These are phyloP conservation scores for Limnomonas spitsbergensis DNA, from an alignment of 139 green algal species.

Conservation along the genomic window DNA sequence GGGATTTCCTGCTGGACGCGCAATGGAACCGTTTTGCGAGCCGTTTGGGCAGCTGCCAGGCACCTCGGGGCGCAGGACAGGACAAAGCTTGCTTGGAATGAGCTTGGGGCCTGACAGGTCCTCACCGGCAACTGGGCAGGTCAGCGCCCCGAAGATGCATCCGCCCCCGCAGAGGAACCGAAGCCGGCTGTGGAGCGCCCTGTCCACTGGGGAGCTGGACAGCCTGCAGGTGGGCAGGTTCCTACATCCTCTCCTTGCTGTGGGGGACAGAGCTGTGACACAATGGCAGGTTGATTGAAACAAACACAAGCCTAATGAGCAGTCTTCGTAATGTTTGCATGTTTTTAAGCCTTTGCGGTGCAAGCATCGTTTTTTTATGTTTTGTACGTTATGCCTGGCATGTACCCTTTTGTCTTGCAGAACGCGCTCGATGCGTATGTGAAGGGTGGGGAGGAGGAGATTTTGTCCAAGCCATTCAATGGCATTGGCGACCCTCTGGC, in stretches of 20 bases:
- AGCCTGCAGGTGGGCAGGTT: constrained; percentile 35
- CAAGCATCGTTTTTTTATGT: too few relatives aligned
- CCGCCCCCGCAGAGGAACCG: constrained; percentile 12
- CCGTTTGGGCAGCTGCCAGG: too few relatives aligned
- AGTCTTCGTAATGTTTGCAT: too few relatives aligned
- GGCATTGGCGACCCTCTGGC: background rate
- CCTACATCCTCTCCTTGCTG: too few relatives aligned
- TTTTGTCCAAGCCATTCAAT: constrained; percentile 13
- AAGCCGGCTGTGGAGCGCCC: constrained; percentile 51
- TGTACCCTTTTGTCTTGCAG: constrained; percentile 48
- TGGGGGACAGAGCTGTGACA: too few relatives aligned
- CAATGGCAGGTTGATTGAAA: too few relatives aligned
- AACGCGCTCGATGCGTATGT: constrained; percentile 72
- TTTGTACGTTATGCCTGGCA: too few relatives aligned
- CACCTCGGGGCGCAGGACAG: background rate
- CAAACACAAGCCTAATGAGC: too few relatives aligned
- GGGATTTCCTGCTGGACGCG: background rate
- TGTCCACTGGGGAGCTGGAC: constrained; percentile 54
- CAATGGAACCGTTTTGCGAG: background rate
- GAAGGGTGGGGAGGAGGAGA: constrained; percentile 31
- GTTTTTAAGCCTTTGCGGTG: too few relatives aligned
- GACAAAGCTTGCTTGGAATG: background rate
- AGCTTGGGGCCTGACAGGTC: background rate
- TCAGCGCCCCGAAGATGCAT: background rate
- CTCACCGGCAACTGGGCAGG: background rate